Evolutionary conservation across 176 grass and related monocot genomes (phyloP), one percentile per base, ranked within the genome.

Genomic region (Phoenix dactylifera): DNA sequence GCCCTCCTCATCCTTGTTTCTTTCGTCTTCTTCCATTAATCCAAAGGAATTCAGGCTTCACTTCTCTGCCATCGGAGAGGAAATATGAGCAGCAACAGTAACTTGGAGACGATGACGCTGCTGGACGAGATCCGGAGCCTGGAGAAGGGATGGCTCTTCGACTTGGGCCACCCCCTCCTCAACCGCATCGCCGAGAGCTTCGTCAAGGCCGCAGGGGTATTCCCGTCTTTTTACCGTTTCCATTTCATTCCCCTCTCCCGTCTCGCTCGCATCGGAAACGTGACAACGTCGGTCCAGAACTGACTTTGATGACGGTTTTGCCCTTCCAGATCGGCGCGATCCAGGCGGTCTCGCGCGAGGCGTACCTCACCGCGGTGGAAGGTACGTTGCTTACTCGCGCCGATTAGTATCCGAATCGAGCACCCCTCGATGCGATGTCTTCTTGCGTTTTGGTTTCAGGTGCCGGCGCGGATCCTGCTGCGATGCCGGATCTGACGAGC

Each of bases 151-250:
- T 74, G 72, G 65, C 77, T 80, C 62, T 78, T 88, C 39, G 87
- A 97, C 72, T 79, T 97, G 16, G 92, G 87, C 50, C 87, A 91
- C 54, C 84, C 87, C 3, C 78, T 91, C 72, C 60, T 91, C 69
- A 88, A 88, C 79, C 83, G 84, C 54, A 49, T 97, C 25, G 84
- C 87, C 14, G 87, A 91, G 35, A 91, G 92, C 83, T 97, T 97
- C 59, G 78, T 88, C 58, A 88, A 77, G 79, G 92, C 84, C 49
- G 83, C 92, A 5, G 87, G 92, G 69, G 86, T 96, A 66, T 50
- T 49, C 7, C 52, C 59, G 0, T 17, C 53, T 20, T 28, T 50
- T 17, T 7, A 2, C 12, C 23, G 22, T 14, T 44, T 44, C 35
- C 3, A 44, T 14, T 12, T 1, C 20, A 15, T n/a, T 22, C 18